Evolutionary conservation across 2,329 filamentous ascomycete genomes (phyloP).

Genomic region (Nemania sp.): DNA sequence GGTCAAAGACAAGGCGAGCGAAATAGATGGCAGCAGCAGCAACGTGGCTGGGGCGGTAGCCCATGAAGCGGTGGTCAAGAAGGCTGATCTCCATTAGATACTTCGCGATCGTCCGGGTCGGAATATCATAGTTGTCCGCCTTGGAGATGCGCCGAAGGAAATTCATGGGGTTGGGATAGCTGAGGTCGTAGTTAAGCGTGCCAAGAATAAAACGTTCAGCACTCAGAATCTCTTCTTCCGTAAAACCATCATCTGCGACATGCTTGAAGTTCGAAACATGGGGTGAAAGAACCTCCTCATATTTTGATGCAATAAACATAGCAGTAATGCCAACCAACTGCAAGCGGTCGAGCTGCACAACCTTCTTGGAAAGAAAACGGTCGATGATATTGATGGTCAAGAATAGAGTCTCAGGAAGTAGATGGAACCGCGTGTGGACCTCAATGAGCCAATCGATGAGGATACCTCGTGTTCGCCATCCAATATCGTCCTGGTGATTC

Average conservation of each 20-base stretch:
- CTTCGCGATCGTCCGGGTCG: slow-evolving; percentile 96
- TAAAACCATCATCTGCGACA: slow-evolving; percentile 96
- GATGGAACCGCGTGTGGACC: slow-evolving; percentile 95
- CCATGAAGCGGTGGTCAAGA: slow-evolving; percentile 93
- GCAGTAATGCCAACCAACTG: slow-evolving; percentile 97
- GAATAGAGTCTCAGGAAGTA: slow-evolving; percentile 96
- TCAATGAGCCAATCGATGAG: slow-evolving; percentile 98
- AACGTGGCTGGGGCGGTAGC: slow-evolving; percentile 87
- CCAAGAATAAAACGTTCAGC: slow-evolving; percentile 95
- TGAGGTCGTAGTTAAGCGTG: slow-evolving; percentile 94
- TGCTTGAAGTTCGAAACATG: slow-evolving; percentile 98
- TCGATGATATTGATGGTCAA: slow-evolving; percentile 98
- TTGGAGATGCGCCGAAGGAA: slow-evolving; percentile 98
- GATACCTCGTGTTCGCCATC: slow-evolving; percentile 99
- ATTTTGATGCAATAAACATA: slow-evolving; percentile 99
- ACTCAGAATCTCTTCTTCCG: slow-evolving; percentile 92
- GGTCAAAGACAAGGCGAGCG: slow-evolving; percentile 87
- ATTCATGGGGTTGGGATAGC: slow-evolving; percentile 99
- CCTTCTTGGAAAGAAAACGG: slow-evolving; percentile 94
- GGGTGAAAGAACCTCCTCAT: slow-evolving; percentile 96
- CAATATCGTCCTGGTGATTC: slow-evolving; percentile 90
- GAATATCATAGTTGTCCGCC: slow-evolving; percentile 99
- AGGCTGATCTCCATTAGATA: slow-evolving; percentile 98
- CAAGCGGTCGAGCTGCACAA: slow-evolving; percentile 94
- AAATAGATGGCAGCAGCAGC: slow-evolving; percentile 96